Evolutionary conservation across 2,329 filamentous ascomycete species (phyloP).

Genomic region (Verticillium nubilum): DNA sequence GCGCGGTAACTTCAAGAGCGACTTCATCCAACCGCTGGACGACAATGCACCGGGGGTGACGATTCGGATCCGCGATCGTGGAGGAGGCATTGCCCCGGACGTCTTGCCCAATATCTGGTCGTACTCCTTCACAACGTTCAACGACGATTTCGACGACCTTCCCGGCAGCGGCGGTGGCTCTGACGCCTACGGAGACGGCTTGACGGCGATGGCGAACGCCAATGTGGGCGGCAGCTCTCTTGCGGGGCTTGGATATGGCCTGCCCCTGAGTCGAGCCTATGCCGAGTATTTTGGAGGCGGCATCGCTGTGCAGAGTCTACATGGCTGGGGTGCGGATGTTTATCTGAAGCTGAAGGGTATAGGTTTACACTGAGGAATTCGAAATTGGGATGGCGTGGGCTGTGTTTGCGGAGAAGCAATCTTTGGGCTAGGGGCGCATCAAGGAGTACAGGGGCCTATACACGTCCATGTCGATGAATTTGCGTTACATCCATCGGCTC

Average conservation of each 20-base stretch:
- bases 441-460: not conserved
- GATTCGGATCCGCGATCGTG: conserved; percentile 91
- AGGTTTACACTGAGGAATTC: conserved; percentile 35
- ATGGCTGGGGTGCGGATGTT: conserved; percentile 81
- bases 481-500: no score
- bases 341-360: conserved; percentile 61
- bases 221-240: conserved; percentile 76
- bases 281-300: conserved; percentile 98
- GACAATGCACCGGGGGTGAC: conserved; percentile 78
- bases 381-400: not conserved
- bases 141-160: conserved; percentile 44
- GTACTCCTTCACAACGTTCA: conserved; percentile 95
- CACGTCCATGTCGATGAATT: not conserved
- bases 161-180: conserved; percentile 32
- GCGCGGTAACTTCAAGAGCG: conserved; percentile 34
- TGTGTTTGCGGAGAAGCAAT: not conserved
- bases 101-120: conserved; percentile 88
- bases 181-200: conserved; percentile 54
- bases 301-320: conserved; percentile 89
- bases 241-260: conserved; percentile 85
- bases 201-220: conserved; percentile 69
- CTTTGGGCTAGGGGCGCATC: not conserved
- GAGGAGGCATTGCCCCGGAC: conserved; percentile 83
- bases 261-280: conserved; percentile 87
- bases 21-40: conserved; percentile 51